Evolutionary conservation across 257 asterid species (phyloP).

Genomic region (Apocynum venetum): DNA sequence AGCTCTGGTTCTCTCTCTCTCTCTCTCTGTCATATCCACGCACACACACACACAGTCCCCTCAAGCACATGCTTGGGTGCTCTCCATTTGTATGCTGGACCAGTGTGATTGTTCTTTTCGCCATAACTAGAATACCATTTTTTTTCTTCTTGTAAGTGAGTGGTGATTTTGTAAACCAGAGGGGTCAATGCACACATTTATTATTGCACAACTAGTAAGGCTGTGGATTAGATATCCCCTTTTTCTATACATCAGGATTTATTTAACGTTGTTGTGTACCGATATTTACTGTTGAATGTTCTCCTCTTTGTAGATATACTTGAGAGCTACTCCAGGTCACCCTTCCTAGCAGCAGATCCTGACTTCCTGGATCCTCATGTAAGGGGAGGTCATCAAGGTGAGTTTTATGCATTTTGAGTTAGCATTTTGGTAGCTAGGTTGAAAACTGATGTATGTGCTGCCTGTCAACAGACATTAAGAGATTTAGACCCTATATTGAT

Average conservation of each 20-base stretch:
- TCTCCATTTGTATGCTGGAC: neutral
- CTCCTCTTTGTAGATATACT: conserved; percentile 55
- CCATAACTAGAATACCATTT: neutral
- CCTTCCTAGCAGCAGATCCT: conserved; percentile 56
- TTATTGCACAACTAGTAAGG: neutral
- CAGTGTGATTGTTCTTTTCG: neutral
- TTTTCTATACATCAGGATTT: neutral
- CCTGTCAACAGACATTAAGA: conserved; percentile 40
- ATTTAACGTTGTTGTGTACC: neutral
- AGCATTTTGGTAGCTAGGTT: conserved; percentile 4
- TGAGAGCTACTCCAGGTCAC: conserved; percentile 72
- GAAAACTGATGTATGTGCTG: conserved; percentile 10
- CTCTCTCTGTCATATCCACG: neutral
- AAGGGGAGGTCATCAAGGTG: conserved; percentile 62
- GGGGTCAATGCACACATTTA: neutral
- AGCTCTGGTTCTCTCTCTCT: conserved; percentile 47
- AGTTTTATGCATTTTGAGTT: conserved; percentile 9
- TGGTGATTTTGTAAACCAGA: neutral
- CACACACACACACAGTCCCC: neutral
- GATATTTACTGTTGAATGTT: conserved; percentile 7
- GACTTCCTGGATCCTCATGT: conserved; percentile 46
- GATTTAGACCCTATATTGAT: conserved; percentile 38
- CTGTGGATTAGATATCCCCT: neutral
- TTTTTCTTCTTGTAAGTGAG: neutral
- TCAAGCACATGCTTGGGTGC: neutral